These are phyloP conservation scores for Boletellus sp. DNA, from an alignment of 768 basidiomycete genomes.

Conservation along the genomic window DNA sequence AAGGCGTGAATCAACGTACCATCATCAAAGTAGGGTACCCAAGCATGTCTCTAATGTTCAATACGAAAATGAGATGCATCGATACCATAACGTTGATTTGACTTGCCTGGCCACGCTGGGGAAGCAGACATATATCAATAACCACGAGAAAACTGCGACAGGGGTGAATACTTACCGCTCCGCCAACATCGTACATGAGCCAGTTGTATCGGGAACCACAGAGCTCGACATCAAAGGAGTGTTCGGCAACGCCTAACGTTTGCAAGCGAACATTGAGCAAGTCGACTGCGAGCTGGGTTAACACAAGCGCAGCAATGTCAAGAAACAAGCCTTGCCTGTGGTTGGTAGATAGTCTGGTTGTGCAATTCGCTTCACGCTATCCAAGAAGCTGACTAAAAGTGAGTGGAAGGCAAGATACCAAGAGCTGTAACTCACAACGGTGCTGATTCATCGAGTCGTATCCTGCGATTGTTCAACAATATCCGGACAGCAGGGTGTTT, in stretches of 20 bases:
- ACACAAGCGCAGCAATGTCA: background rate
- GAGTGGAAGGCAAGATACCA: background rate
- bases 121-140: constrained; percentile 8
- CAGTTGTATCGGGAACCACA: constrained; percentile 65
- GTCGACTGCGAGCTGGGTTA: constrained; percentile 48
- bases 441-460: constrained; percentile 73
- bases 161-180: constrained; percentile 52
- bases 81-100: constrained; percentile 6
- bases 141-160: background rate
- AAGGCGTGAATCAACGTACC: constrained; percentile 41
- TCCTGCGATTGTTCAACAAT: constrained; percentile 52
- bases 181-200: constrained; percentile 82
- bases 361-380: constrained; percentile 60
- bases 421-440: constrained; percentile 52
- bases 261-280: constrained; percentile 76
- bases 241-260: constrained; percentile 76
- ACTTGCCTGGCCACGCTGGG: constrained; percentile 60
- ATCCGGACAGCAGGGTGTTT: constrained; percentile 59
- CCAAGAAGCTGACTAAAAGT: constrained; percentile 54
- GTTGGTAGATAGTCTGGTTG: constrained; percentile 68
- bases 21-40: constrained; percentile 85
- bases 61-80: constrained; percentile 13
- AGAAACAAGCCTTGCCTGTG: constrained; percentile 44
- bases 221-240: constrained; percentile 64
- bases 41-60: constrained; percentile 60